phyloP scores from a whole-genome alignment of 2,329 filamentous ascomycete genomes.

The Zasmidium cellare region DNA sequence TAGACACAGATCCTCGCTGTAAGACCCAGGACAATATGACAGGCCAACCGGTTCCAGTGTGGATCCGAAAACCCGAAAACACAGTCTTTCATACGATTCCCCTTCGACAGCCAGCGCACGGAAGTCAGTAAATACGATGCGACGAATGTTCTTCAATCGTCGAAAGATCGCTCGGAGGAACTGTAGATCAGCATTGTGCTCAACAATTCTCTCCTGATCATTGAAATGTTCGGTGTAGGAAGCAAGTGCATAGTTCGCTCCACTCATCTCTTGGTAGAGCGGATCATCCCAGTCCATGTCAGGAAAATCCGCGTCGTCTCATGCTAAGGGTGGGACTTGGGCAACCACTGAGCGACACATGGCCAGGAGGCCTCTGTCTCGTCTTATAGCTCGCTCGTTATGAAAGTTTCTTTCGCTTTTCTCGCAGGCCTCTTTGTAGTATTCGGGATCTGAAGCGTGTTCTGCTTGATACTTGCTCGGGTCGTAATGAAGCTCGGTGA shows the following conservation, averaged over 20 bases:
- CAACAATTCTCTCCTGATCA: too few species aligned
- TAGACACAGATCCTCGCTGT: too few species aligned
- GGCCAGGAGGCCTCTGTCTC: not conserved
- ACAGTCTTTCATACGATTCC: not conserved
- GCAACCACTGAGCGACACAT: too few species aligned
- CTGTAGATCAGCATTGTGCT: too few species aligned
- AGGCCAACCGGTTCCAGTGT: not conserved
- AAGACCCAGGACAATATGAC: too few species aligned
- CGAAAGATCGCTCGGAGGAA: not conserved
- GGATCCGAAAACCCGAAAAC: not conserved
- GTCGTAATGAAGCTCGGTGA: not conserved
- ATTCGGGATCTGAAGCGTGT: not conserved
- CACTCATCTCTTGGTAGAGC: too few species aligned
- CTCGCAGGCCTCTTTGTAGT: not conserved
- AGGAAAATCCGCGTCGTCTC: too few species aligned
- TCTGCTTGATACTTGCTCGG: not conserved
- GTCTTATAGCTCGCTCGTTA: not conserved
- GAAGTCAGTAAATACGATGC: not conserved
- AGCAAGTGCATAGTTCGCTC: too few species aligned
- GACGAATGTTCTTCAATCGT: not conserved
- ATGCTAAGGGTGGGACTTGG: too few species aligned
- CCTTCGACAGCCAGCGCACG: not conserved
- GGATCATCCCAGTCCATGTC: too few species aligned
- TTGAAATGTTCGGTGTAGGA: too few species aligned
- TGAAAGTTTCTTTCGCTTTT: not conserved